Conservation (phyloP, 345 rosid species). For the Populus ilicifolia region DNA sequence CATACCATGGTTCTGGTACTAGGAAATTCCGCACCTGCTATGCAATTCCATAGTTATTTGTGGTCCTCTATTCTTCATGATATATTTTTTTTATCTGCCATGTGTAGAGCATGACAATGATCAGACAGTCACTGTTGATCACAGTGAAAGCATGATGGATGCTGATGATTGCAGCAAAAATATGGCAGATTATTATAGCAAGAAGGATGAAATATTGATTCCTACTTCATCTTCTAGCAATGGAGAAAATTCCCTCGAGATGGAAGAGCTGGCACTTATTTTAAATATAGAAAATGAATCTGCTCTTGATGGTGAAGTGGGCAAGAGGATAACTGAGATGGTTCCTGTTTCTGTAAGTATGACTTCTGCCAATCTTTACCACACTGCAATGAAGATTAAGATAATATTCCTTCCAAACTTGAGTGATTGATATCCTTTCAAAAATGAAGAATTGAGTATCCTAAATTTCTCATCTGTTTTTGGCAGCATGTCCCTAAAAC, state of each 20-base stretch:
- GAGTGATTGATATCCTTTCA: not conserved
- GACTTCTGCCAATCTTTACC: not conserved
- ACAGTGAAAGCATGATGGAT: not conserved
- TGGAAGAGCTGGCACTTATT: slow-evolving; percentile 33
- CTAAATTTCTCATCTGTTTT: slow-evolving; percentile 7
- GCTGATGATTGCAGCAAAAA: slow-evolving; percentile 13
- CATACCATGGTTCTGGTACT: slow-evolving; percentile 21
- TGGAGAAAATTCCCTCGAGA: slow-evolving; percentile 21
- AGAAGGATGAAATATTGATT: slow-evolving; percentile 5
- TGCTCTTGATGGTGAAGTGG: slow-evolving; percentile 61
- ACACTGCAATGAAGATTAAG: not conserved
- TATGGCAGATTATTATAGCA: slow-evolving; percentile 11
- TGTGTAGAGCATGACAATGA: slow-evolving; percentile 33
- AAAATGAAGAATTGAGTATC: not conserved
- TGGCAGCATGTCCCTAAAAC: slow-evolving; percentile 62
- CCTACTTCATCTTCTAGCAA: slow-evolving; percentile 20
- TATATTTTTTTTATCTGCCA: slow-evolving; percentile 3
- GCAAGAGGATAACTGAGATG: slow-evolving; percentile 67
- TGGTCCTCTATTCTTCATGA: not conserved
- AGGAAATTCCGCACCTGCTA: slow-evolving; percentile 12
- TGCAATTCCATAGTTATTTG: slow-evolving; percentile 3
- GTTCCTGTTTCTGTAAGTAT: slow-evolving; percentile 66
- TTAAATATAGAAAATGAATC: slow-evolving; percentile 54
- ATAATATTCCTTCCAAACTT: not conserved
- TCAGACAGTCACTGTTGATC: slow-evolving; percentile 12